Evolutionary conservation across 495 filamentous ascomycete species (phyloP).

Genomic region (Penicillium paxilli): DNA sequence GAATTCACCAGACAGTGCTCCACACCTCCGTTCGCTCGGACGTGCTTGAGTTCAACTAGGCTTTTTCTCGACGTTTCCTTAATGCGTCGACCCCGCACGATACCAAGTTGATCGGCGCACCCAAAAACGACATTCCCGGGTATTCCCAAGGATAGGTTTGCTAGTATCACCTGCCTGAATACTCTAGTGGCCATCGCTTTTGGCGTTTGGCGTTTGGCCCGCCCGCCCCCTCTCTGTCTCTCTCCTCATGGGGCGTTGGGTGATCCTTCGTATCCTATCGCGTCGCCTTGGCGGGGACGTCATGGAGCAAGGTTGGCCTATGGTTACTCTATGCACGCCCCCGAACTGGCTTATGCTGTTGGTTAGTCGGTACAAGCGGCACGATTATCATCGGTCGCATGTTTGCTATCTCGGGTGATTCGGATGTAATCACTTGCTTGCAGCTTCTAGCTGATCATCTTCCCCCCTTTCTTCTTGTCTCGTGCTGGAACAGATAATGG

Average conservation of each 20-base stretch:
- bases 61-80: slow-evolving; percentile 21
- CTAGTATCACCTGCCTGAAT: not conserved
- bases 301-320: slow-evolving; percentile 13
- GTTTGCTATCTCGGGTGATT: not conserved
- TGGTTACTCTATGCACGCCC: slow-evolving; percentile 11
- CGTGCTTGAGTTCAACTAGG: slow-evolving; percentile 16
- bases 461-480: not conserved
- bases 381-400: not conserved
- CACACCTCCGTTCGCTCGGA: not conserved
- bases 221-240: too few relatives aligned
- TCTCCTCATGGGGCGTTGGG: not conserved
- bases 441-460: too few relatives aligned
- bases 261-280: not conserved
- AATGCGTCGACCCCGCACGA: slow-evolving; percentile 12
- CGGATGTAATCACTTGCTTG: not conserved
- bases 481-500: not conserved
- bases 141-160: too few relatives aligned
- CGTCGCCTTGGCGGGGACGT: slow-evolving; percentile 27
- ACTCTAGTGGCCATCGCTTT: not conserved
- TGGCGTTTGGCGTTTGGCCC: not conserved
- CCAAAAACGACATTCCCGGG: slow-evolving; percentile 6
- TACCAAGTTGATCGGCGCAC: not conserved
- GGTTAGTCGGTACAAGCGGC: not conserved
- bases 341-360: slow-evolving; percentile 5
- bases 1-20: too few relatives aligned